Percentiles rank a stretch among this genome's conserved stretches.
phyloP scores from a whole-genome alignment of 192 early-diverging fungal species.

The Umbelopsis ramanniana region DNA sequence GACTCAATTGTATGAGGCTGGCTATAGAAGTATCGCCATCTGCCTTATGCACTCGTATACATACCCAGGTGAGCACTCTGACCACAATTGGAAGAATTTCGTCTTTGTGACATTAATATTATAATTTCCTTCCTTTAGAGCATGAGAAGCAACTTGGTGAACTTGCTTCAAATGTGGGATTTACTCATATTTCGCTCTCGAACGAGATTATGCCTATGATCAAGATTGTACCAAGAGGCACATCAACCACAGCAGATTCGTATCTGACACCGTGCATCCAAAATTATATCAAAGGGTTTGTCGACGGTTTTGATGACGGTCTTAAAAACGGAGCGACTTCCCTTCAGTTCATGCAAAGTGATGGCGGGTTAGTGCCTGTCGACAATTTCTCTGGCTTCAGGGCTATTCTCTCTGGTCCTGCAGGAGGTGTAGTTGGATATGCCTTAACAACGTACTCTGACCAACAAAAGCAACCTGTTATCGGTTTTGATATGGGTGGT shows the following conservation, averaged over 20 bases:
- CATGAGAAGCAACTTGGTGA: conserved; percentile 78
- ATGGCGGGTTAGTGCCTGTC: conserved; percentile 92
- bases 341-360: conserved; percentile 96
- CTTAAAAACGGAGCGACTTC: conserved; percentile 37
- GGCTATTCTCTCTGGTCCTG: conserved; percentile 94
- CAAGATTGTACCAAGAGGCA: conserved; percentile 93
- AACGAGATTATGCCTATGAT: conserved; percentile 88
- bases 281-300: conserved; percentile 85
- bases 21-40: conserved; percentile 86
- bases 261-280: conserved; percentile 94
- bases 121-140: conserved; percentile 36
- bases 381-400: conserved; percentile 83
- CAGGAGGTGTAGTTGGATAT: conserved; percentile 91
- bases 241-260: conserved; percentile 87
- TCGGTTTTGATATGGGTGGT: conserved; percentile 98
- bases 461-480: conserved; percentile 64
- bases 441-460: conserved; percentile 56
- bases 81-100: no score
- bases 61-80: conserved; percentile 60
- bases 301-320: conserved; percentile 79
- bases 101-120: no score
- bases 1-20: conserved; percentile 61
- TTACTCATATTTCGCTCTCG: conserved; percentile 85
- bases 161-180: conserved; percentile 75
- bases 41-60: conserved; percentile 96